Conservation (phyloP, 2,329 filamentous ascomycete genomes). For the Sphaerulina vaccinii region DNA sequence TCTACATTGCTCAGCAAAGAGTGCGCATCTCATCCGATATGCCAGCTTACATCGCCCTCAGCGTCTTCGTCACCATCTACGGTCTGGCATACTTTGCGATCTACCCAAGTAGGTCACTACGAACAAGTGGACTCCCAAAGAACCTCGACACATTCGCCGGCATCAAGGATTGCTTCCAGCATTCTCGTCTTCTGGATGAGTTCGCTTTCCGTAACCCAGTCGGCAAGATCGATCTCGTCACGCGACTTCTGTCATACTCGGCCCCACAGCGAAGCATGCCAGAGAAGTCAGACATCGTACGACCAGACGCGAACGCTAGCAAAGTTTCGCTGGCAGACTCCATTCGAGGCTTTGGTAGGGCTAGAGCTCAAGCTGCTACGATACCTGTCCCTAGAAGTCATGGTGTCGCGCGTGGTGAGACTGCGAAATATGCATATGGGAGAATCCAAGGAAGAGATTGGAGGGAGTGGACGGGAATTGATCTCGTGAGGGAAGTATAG, state of each 20-base stretch:
- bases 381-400: neutral
- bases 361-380: conserved; percentile 20
- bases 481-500: conserved; percentile 44
- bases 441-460: conserved; percentile 59
- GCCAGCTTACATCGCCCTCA: conserved; percentile 68
- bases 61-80: conserved; percentile 72
- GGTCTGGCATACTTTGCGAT: conserved; percentile 66
- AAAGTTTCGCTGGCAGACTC: conserved; percentile 35
- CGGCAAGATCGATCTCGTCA: conserved; percentile 67
- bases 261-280: conserved; percentile 50
- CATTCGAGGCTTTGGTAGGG: conserved; percentile 36
- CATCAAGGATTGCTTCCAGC: conserved; percentile 73
- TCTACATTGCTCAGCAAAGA: conserved; percentile 47
- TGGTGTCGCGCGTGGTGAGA: conserved; percentile 1
- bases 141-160: conserved; percentile 66
- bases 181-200: conserved; percentile 69
- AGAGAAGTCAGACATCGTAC: conserved; percentile 25
- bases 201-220: conserved; percentile 68
- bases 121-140: conserved; percentile 60
- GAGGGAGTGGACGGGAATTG: conserved; percentile 59
- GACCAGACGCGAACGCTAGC: conserved; percentile 22
- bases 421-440: conserved; percentile 55
- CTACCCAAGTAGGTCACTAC: conserved; percentile 53
- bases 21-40: conserved; percentile 71
- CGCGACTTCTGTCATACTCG: conserved; percentile 60